These are phyloP conservation scores for Arthrobotrys musiformis DNA, from an alignment of 2,329 filamentous ascomycete species.

Conservation along the genomic window DNA sequence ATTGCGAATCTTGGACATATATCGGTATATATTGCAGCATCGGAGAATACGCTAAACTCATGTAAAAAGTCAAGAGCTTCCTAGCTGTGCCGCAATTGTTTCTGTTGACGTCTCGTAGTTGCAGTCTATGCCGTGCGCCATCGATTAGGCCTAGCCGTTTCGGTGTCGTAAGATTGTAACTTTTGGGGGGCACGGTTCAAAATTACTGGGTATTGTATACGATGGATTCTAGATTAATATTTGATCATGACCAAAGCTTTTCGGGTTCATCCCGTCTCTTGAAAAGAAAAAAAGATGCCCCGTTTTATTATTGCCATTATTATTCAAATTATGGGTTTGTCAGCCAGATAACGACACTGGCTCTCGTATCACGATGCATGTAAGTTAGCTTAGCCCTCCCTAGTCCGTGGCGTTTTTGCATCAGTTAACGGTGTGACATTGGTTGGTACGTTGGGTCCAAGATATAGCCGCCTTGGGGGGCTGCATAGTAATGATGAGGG, in stretches of 20 bases:
- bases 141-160: constrained; percentile 20
- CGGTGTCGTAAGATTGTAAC: neutral
- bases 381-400: constrained; percentile 21
- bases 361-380: constrained; percentile 24
- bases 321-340: neutral
- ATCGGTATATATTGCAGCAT: neutral
- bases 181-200: neutral
- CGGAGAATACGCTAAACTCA: constrained; percentile 2
- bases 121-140: constrained; percentile 11
- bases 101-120: neutral
- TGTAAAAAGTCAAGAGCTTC: neutral
- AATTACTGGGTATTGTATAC: neutral
- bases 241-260: neutral
- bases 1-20: constrained; percentile 7
- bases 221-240: constrained; percentile 1
- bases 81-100: constrained; percentile 33
- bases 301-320: neutral
- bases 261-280: neutral
- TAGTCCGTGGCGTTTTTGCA: constrained; percentile 7
- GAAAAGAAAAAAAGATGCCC: neutral
- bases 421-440: neutral
- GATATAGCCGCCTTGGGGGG: constrained; percentile 5
- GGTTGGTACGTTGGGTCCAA: neutral
- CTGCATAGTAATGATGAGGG: neutral
- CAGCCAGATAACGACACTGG: constrained; percentile 7